A percentile compares a stretch with the other conserved stretches of the same genome.
These are phyloP conservation scores for Yamadazyma akitaensis DNA, from an alignment of 805 yeast species.

Conservation along the genomic window DNA sequence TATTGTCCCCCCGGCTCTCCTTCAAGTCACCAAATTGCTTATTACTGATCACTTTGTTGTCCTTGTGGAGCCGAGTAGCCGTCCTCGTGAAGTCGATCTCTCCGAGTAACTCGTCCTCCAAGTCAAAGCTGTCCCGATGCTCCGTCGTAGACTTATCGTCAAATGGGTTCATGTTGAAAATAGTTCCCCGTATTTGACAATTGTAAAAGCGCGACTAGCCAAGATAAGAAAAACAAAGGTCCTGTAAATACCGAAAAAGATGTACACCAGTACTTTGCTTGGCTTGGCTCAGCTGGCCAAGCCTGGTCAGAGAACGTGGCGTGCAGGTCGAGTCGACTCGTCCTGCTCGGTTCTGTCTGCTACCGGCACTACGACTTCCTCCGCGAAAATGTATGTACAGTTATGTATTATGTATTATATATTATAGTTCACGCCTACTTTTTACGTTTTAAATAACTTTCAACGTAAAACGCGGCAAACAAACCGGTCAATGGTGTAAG, in stretches of 20 bases:
- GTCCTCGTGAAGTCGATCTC: slow-evolving; percentile 1
- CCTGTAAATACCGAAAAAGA: no score
- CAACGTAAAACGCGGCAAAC: slow-evolving; percentile 63
- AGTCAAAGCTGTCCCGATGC: slow-evolving; percentile 3
- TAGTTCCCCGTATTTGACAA: no score
- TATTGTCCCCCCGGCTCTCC: slow-evolving; percentile 10
- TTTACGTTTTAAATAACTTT: slow-evolving; percentile 43
- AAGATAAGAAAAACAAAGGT: not conserved
- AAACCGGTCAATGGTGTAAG: slow-evolving; percentile 65
- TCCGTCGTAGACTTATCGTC: not conserved
- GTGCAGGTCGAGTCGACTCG: no score
- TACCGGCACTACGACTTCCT: no score
- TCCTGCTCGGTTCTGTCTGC: no score
- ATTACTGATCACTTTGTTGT: slow-evolving; percentile 13
- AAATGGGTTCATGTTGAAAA: slow-evolving; percentile 1
- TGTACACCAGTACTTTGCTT: no score
- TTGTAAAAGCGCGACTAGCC: no score
- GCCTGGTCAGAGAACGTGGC: no score
- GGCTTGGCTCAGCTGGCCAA: no score
- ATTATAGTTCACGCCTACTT: no score
- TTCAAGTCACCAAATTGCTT: slow-evolving; percentile 13
- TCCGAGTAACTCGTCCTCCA: slow-evolving; percentile 7
- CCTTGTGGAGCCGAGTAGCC: slow-evolving; percentile 7
- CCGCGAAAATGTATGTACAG: not conserved
- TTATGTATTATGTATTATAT: no score